phyloP scores from a whole-genome alignment of 208 protist species.

The Histomonas meleagridis region DNA sequence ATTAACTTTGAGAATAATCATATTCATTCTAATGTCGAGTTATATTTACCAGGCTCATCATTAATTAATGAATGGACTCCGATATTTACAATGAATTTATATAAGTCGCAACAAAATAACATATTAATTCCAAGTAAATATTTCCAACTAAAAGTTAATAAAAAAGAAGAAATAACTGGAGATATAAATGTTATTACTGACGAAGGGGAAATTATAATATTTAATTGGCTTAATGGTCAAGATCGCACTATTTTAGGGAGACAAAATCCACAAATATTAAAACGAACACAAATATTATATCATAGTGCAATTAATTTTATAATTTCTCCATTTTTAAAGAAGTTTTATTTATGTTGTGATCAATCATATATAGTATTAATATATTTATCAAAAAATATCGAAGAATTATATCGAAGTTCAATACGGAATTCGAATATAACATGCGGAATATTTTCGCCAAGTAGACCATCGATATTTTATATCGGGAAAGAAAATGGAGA shows the following conservation, averaged over 20 bases:
- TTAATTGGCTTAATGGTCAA: constrained; percentile 11
- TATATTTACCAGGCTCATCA: not conserved
- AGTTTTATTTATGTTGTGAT: not conserved
- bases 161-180: not conserved
- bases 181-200: not conserved
- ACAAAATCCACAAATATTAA: not conserved
- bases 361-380: not conserved
- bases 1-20: not conserved
- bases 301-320: not conserved
- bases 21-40: not conserved
- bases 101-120: not conserved
- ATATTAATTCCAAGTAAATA: not conserved
- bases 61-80: constrained; percentile 13
- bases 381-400: not conserved
- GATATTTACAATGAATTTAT: constrained; percentile 16
- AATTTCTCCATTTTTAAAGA: not conserved
- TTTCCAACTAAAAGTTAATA: not conserved
- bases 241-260: not conserved
- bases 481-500: constrained; percentile 31
- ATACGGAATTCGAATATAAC: not conserved
- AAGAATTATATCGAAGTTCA: not conserved
- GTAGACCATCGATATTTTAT: not conserved
- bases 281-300: not conserved
- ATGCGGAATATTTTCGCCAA: not conserved
- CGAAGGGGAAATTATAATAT: not conserved